Base-by-base conservation (phyloP, 371 early-diverging fungal genomes). In the Dichotomocladium elegans region DNA sequence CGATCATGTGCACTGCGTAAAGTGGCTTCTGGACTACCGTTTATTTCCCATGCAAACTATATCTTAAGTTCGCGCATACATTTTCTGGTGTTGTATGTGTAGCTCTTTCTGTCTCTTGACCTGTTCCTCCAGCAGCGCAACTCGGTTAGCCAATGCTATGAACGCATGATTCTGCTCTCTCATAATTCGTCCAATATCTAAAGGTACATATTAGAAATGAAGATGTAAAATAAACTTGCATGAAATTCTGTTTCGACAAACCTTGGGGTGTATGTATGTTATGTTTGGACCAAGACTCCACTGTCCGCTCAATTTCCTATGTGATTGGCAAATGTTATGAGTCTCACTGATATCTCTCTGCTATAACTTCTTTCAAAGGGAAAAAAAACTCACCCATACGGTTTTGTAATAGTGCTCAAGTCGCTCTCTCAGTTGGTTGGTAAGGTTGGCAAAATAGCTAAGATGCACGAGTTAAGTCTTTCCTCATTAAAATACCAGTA, bases 121-220 rank as follows among this genome's bases (percentile, higher is more conserved):
- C 12, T 70, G 66, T 48, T 87, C 87, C 65, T 89, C 82, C 12
- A 83, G 65, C 12, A 63, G 53, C 10, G 87, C 83, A 5, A 86
- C 80, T 41, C 72, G 77, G 27, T 71, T 68, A 2, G 86, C 81
- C 25, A 87, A 58, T 17, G 82, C 74, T 14, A 89, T 58, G 60
- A 89, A 85, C 8, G 78, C 72, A 22, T 79, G 68, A 51, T 89
- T 80, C 52, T 89, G 89, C 51, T 69, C 64, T 41, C 77, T 66
- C 66, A 89, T 62, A 25, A 81, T 79, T 37, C 70, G 70, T 7
- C 77, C 74, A 56, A 81, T 68, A 46, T 78, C 81, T 79, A n/a
- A n/a, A n/a, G n/a, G n/a, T n/a, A n/a, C n/a, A n/a, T n/a, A n/a
- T n/a, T n/a, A n/a, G n/a, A n/a, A n/a, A n/a, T n/a, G n/a, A n/a